Conservation (phyloP, 345 rosid genomes). For the Pelargonium nanum region DNA sequence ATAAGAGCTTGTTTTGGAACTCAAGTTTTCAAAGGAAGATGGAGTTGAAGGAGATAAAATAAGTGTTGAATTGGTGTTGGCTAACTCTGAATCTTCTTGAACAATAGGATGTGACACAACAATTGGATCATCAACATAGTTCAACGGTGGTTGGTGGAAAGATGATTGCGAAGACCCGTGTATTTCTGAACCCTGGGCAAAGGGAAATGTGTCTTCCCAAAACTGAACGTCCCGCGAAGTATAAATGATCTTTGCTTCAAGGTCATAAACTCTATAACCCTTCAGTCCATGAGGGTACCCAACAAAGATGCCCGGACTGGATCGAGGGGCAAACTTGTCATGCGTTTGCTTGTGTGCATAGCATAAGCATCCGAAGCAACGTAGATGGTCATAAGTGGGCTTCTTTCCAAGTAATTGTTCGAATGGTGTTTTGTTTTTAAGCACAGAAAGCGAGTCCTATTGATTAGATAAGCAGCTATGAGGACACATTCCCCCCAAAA, state of each 20-base stretch:
- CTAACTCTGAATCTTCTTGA: too few relatives aligned
- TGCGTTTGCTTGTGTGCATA: neutral
- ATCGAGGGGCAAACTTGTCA: neutral
- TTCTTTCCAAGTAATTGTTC: neutral
- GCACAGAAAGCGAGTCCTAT: neutral
- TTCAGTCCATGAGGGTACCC: constrained; percentile 1
- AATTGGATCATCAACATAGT: too few relatives aligned
- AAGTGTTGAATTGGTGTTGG: too few relatives aligned
- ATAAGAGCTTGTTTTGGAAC: too few relatives aligned
- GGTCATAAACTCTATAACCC: neutral
- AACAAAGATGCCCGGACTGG: neutral
- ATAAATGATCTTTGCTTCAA: neutral
- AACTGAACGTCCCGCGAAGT: neutral
- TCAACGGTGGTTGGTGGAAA: too few relatives aligned
- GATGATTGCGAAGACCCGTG: too few relatives aligned
- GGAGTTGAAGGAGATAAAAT: too few relatives aligned
- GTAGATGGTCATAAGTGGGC: neutral
- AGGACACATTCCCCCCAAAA: neutral
- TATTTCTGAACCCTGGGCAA: too few relatives aligned
- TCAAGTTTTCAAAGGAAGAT: too few relatives aligned
- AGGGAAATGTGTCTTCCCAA: neutral
- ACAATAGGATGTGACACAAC: too few relatives aligned
- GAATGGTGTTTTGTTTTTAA: neutral
- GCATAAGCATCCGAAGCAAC: neutral
- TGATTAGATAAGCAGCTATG: neutral